Evolutionary conservation across 352 stramenopile species (phyloP), one percentile per base, ranked within the genome.

Genomic region (Globisporangium cederbergense): DNA sequence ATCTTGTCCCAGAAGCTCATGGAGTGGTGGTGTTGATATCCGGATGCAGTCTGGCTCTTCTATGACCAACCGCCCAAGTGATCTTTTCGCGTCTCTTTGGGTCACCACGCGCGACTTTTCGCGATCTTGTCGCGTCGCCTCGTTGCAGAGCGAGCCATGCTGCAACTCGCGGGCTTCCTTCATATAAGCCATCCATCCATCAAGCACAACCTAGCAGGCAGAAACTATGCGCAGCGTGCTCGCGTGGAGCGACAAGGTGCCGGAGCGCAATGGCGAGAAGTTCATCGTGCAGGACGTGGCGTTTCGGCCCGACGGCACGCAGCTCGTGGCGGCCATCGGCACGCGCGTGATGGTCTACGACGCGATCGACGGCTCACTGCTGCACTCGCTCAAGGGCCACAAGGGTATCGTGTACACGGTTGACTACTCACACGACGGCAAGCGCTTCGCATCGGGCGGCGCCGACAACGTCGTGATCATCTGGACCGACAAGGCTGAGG

Each of bases 391-490:
- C 73, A 98, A 97, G 60, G 88, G 86, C 40, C 88, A 94, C 64
- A 93, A 96, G 54, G 88, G 89, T 58, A 93, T 85, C 16, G 95
- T 99, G 28, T 98, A 98, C 71, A 77, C 86, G 9, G 91, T 98
- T 14, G 86, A 95, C 64, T 98, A 96, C 64, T 72, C 83, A 2
- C 78, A 89, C 50, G 92, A 98, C 61, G 94, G 94, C 57, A 96
- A 96, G 64, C 86, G 89, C 6, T 98, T 98, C 60, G 90, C 91
- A 10, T 97, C 89, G 0, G 94, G 95, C 38, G 95, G 94, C 13
- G 89, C 92, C 0, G 96, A 98, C 77, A 97, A 97, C 65, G 91
- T 93, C 40, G 94, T 98, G n/a, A 98, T 98, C 63, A 98, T 98
- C 68, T 98, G 96, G 96, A 98, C 86, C 28, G 81, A 90, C 67